These are phyloP conservation scores for Aspergillus texensis DNA, from an alignment of 2,329 filamentous ascomycete genomes.

Conservation along the genomic window DNA sequence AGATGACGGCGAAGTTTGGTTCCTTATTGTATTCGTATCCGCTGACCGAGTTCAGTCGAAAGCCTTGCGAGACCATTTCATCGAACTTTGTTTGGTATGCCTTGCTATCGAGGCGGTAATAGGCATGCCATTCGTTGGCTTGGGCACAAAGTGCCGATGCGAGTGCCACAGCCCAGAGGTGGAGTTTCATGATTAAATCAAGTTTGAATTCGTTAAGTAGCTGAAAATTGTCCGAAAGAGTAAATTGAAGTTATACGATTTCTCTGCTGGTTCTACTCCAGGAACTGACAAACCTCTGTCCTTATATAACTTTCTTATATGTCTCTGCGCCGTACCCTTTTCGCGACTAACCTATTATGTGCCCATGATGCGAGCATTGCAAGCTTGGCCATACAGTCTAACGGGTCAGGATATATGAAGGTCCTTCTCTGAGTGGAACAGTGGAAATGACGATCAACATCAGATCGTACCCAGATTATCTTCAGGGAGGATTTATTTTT, in stretches of 20 bases:
- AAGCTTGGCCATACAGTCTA: background rate
- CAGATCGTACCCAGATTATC: background rate
- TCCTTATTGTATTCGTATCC: conserved; percentile 14
- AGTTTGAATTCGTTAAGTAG: background rate
- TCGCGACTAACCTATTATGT: background rate
- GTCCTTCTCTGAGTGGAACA: background rate
- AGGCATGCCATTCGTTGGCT: conserved; percentile 17
- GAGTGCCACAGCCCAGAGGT: conserved; percentile 6
- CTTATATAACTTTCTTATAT: background rate
- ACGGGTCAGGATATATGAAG: background rate
- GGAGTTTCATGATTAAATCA: conserved; percentile 9
- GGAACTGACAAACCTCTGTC: background rate
- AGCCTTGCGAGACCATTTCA: conserved; percentile 13
- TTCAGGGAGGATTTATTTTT: background rate
- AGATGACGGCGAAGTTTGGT: conserved; percentile 17
- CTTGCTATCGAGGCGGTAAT: conserved; percentile 14
- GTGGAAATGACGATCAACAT: conserved; percentile 1
- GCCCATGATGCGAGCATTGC: background rate
- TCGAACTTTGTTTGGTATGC: conserved; percentile 18
- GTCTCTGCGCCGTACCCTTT: background rate
- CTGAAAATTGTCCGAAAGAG: background rate
- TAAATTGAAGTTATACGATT: background rate
- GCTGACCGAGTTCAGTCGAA: conserved; percentile 14
- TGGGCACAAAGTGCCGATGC: conserved; percentile 10
- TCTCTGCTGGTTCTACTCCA: background rate